Conservation (phyloP, 371 early-diverging fungal species). For the Conidiobolus incongruus region DNA sequence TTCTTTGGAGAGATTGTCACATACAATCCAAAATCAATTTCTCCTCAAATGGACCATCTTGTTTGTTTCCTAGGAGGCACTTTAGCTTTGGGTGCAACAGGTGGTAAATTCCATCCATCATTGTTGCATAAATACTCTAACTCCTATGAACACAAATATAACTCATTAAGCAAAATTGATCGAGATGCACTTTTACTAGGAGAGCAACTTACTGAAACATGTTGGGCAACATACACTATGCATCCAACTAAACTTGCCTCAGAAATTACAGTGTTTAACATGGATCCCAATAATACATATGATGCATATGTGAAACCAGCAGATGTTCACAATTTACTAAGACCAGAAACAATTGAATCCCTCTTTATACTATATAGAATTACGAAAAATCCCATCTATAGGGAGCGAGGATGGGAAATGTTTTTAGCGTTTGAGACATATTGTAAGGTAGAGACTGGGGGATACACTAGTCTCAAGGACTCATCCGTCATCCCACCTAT, state of each 20-base stretch:
- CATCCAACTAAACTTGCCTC: conserved; percentile 60
- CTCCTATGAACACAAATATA: neutral
- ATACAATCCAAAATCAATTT: conserved; percentile 11
- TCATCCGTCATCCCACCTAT: conserved; percentile 28
- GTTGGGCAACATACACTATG: conserved; percentile 58
- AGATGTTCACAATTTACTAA: conserved; percentile 42
- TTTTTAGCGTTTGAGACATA: conserved; percentile 62
- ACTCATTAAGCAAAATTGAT: conserved; percentile 7
- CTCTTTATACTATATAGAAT: conserved; percentile 62
- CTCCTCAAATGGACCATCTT: conserved; percentile 76
- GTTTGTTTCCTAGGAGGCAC: conserved; percentile 81
- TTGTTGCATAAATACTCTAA: conserved; percentile 5
- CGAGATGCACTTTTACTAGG: conserved; percentile 40
- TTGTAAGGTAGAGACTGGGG: conserved; percentile 33
- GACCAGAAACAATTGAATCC: conserved; percentile 82
- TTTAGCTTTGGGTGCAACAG: conserved; percentile 52
- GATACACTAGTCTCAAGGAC: conserved; percentile 54
- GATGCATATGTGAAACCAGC: conserved; percentile 34
- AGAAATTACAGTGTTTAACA: conserved; percentile 38
- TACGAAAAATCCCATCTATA: conserved; percentile 59
- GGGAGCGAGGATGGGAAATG: conserved; percentile 81
- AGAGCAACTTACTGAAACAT: conserved; percentile 46
- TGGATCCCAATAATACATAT: conserved; percentile 11
- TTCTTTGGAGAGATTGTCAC: conserved; percentile 46
- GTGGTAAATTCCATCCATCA: conserved; percentile 16